Conservation (phyloP, 2,329 filamentous ascomycete species). For the Colletotrichum endophyticum region DNA sequence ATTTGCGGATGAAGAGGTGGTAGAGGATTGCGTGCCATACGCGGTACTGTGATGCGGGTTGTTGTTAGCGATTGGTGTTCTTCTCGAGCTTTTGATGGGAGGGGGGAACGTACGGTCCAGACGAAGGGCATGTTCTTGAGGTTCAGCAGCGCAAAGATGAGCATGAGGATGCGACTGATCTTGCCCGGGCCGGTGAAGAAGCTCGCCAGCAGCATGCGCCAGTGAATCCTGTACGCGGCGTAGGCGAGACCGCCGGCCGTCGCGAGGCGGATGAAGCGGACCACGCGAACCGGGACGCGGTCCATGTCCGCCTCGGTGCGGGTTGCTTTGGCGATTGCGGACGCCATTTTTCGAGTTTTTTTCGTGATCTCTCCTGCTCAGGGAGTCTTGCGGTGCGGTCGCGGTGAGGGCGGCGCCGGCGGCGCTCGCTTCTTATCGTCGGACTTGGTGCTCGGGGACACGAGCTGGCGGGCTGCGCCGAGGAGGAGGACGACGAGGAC, state of each 20-base stretch:
- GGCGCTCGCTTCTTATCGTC: constrained; percentile 10
- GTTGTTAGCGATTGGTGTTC: not conserved
- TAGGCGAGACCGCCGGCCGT: constrained; percentile 49
- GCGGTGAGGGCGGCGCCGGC: not conserved
- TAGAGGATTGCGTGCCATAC: constrained; percentile 62
- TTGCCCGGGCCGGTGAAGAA: constrained; percentile 62
- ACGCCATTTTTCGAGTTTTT: not conserved
- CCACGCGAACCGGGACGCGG: constrained; percentile 27
- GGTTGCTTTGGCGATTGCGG: constrained; percentile 17
- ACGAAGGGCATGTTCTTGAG: constrained; percentile 76
- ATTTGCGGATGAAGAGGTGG: constrained; percentile 56
- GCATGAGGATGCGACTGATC: constrained; percentile 54
- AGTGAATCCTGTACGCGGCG: constrained; percentile 50
- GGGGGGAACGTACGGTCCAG: constrained; percentile 70
- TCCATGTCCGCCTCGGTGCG: constrained; percentile 24
- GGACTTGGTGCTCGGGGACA: constrained; percentile 18
- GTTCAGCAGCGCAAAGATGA: constrained; percentile 66
- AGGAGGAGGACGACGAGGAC: constrained; percentile 40
- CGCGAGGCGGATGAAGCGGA: constrained; percentile 41
- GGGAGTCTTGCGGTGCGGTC: not conserved
- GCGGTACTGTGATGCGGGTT: constrained; percentile 48
- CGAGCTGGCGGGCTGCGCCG: constrained; percentile 34
- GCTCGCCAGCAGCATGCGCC: constrained; percentile 36
- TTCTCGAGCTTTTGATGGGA: not conserved
- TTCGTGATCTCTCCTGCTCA: not conserved